Evolutionary conservation across 768 basidiomycete genomes (phyloP).

Genomic region (Agrocybe praecox): DNA sequence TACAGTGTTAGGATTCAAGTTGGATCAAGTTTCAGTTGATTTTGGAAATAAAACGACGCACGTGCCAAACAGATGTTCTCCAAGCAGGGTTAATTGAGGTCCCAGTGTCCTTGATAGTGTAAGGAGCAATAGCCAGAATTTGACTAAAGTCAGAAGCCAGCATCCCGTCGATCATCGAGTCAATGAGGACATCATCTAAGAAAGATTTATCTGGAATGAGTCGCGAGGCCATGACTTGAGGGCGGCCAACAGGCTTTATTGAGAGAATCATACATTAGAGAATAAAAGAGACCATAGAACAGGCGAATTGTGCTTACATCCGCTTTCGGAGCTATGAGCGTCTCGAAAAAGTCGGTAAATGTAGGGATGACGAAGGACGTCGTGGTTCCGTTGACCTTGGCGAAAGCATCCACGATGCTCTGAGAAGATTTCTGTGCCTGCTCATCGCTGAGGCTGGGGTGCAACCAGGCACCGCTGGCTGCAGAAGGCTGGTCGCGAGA

Average conservation of each 20-base stretch:
- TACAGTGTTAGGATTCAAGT: no score
- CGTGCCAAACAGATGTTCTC: slow-evolving; percentile 20
- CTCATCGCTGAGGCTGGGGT: slow-evolving; percentile 9
- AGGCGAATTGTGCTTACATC: slow-evolving; percentile 17
- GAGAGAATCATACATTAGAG: no score
- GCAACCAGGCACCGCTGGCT: slow-evolving; percentile 16
- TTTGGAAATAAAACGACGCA: no score
- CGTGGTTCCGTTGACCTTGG: slow-evolving; percentile 14
- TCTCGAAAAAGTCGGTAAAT: slow-evolving; percentile 19
- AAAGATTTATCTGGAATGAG: slow-evolving; percentile 15
- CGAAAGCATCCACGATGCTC: slow-evolving; percentile 13
- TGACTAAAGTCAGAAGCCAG: slow-evolving; percentile 21
- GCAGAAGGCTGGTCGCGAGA: slow-evolving; percentile 17
- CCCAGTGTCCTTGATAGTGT: slow-evolving; percentile 12
- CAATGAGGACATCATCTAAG: slow-evolving; percentile 12
- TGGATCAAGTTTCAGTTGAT: not conserved
- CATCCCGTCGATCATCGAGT: slow-evolving; percentile 15
- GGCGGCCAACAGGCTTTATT: slow-evolving; percentile 15
- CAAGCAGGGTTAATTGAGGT: slow-evolving; percentile 20
- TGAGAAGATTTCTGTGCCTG: slow-evolving; percentile 16
- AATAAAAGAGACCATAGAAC: no score
- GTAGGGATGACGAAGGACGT: slow-evolving; percentile 18
- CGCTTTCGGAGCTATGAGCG: slow-evolving; percentile 17
- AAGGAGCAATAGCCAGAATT: slow-evolving; percentile 19
- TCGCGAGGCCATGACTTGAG: slow-evolving; percentile 17